Percentiles rank a stretch among this genome's conserved stretches.
phyloP scores from a whole-genome alignment of 768 basidiomycete species.

The Trametes villosa region DNA sequence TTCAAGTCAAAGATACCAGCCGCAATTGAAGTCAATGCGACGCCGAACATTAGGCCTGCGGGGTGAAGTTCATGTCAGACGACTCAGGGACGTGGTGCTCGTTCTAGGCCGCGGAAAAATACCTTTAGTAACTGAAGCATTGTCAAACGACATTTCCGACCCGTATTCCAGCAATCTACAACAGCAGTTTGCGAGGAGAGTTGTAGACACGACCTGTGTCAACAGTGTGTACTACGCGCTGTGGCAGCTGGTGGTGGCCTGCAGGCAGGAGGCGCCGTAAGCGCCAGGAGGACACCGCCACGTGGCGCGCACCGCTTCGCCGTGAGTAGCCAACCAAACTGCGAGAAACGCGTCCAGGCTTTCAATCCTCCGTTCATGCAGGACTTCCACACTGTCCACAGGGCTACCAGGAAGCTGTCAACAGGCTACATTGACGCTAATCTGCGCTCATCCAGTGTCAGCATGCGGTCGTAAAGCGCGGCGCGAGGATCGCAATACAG shows the following conservation, averaged over 20 bases:
- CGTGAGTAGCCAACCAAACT: too few relatives aligned
- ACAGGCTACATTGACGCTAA: neutral
- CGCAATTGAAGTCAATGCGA: conserved; percentile 72
- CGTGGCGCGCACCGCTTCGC: too few relatives aligned
- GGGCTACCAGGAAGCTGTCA: neutral
- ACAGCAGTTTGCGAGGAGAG: too few relatives aligned
- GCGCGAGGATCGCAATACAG: neutral
- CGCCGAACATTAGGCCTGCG: conserved; percentile 75
- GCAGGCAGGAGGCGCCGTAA: neutral
- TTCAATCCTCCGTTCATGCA: conserved; percentile 5
- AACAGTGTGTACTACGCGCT: too few relatives aligned
- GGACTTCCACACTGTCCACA: neutral
- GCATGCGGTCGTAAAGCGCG: neutral
- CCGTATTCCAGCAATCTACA: neutral
- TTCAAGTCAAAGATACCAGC: conserved; percentile 85
- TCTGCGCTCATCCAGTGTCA: neutral
- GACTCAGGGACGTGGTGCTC: neutral
- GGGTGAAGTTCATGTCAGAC: neutral
- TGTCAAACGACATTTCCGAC: conserved; percentile 70
- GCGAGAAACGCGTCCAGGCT: neutral
- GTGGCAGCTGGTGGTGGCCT: neutral
- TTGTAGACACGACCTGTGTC: too few relatives aligned
- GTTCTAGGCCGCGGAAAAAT: neutral
- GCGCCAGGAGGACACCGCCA: too few relatives aligned
- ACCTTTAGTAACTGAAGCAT: conserved; percentile 88